Base-by-base conservation (phyloP, 306 rosid species). In the Citrullus colocynthis region DNA sequence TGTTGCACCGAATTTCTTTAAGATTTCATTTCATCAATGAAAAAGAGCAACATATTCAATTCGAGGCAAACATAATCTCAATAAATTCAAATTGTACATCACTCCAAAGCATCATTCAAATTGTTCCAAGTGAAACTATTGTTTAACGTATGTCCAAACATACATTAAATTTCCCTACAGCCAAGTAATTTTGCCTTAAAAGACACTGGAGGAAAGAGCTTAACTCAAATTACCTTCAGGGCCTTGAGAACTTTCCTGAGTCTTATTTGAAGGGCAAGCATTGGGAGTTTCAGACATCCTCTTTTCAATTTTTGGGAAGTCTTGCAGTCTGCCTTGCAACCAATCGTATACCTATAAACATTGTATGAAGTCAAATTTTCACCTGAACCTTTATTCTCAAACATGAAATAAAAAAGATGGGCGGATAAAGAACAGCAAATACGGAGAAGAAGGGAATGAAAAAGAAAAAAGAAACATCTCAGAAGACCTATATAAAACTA, bases 331-430 rank as follows among this genome's bases (percentile, higher is more conserved):
- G 56, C 80, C 80, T 82, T 92, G 81, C 83, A 96, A 90, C 99
- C 99, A 96, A 83, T 67, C 81, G 37, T 88, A 86, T 70, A 92
- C 88, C 99, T 92, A 78, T 78, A 81, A 32, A 77, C 58, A 79
- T 48, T 2, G 64, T 54, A 69, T 18, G 67, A 39, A 41, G 8
- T 17, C 21, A 82, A 77, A 49, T 10, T 17, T 7, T 77, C 10
- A 73, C 44, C 48, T 16, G 77, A 73, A 44, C 42, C 45, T 49
- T 73, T 73, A 24, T 72, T 32, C 17, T 5, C 16, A 74, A 74
- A 74, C 17, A 5, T 32, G 44, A 48, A 18, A 74, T 51, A 52
- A 16, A 52, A 16, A 49, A 51, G 42, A 74, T 52, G 41, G 77
- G 15, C 30, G 2, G 48, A 32, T 30, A 34, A 74, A 74, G 41